Base-by-base conservation (phyloP, 23 red algal genomes). In the Rhodosorus marinus region DNA sequence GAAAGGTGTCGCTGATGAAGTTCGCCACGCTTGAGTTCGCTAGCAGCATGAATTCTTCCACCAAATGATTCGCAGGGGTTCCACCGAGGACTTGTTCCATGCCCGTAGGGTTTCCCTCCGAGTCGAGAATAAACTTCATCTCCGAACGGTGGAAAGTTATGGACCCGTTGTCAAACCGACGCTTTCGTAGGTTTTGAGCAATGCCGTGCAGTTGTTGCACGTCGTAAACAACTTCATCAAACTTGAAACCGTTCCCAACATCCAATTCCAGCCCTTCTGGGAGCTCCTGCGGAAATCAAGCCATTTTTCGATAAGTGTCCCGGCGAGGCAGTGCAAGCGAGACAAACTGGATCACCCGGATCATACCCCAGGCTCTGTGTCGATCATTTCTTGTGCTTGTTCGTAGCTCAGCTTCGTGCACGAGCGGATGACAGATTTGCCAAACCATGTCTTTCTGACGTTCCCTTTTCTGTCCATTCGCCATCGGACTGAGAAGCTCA, bases 321-420 rank as follows among this genome's bases (percentile, higher is more conserved):
- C n/a, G n/a, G n/a, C n/a, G n/a, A n/a, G n/a, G n/a, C n/a, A n/a
- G n/a, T n/a, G n/a, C n/a, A n/a, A n/a, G n/a, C n/a, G n/a, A n/a
- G n/a, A n/a, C n/a, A n/a, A n/a, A n/a, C n/a, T n/a, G n/a, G n/a
- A n/a, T n/a, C n/a, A n/a, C n/a, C n/a, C 38, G 11, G 11, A 43
- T 43, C 17, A 11, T 17, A 43, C 11, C 11, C 17, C 38, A 43
- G 17, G 11, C 38, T 43, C 17, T 43, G 11, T 17, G 17, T 46
- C n/a, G 34, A 64, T 41, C 33, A 64, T 40, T 9, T 33, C 27
- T 47, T 64, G 59, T 11, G 34, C 59, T 3, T 64, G 15, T 4
- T 3, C 34, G 17, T 64, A 64, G 4, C 41, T 20, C 6, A 64
- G 35, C 24, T 64, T 64, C 23, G 35, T 47, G 35, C 59, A 36